Percentiles rank a stretch among this genome's conserved stretches.
These are phyloP conservation scores for Lecanicillium sp. DNA, from an alignment of 2,329 filamentous ascomycete genomes.

Conservation along the genomic window DNA sequence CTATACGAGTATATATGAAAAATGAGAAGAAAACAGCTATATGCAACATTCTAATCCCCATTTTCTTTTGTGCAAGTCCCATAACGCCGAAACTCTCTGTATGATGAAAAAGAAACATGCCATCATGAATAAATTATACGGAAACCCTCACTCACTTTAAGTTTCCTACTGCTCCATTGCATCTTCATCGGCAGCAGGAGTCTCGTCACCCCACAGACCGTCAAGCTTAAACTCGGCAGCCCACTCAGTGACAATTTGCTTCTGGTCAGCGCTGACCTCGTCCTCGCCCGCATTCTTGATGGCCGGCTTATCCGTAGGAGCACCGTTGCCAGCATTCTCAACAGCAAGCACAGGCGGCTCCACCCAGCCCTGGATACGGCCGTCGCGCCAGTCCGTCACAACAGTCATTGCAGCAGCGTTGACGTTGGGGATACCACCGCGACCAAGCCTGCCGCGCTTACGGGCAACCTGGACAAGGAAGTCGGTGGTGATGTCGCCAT, in stretches of 20 bases:
- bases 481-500: slow-evolving; percentile 74
- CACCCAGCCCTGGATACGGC: slow-evolving; percentile 86
- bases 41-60: slow-evolving; percentile 7
- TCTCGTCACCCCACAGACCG: slow-evolving; percentile 72
- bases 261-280: slow-evolving; percentile 54
- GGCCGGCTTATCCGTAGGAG: slow-evolving; percentile 22
- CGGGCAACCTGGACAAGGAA: slow-evolving; percentile 93
- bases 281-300: slow-evolving; percentile 33
- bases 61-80: slow-evolving; percentile 8
- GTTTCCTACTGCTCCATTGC: slow-evolving; percentile 45
- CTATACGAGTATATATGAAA: slow-evolving; percentile 1
- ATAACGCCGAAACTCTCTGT: slow-evolving; percentile 13
- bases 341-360: slow-evolving; percentile 63
- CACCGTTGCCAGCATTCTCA: slow-evolving; percentile 24
- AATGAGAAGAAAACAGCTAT: slow-evolving; percentile 2
- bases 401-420: slow-evolving; percentile 84
- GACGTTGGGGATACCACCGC: slow-evolving; percentile 85
- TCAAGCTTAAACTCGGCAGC: slow-evolving; percentile 92
- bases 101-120: slow-evolving; percentile 10
- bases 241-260: slow-evolving; percentile 87
- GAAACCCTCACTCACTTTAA: no score
- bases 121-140: no score
- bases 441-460: slow-evolving; percentile 81
- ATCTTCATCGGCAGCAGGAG: slow-evolving; percentile 26
- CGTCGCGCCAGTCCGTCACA: slow-evolving; percentile 93